Conservation (phyloP, 2,329 filamentous ascomycete genomes). For the Pseudogymnoascus destructans region DNA sequence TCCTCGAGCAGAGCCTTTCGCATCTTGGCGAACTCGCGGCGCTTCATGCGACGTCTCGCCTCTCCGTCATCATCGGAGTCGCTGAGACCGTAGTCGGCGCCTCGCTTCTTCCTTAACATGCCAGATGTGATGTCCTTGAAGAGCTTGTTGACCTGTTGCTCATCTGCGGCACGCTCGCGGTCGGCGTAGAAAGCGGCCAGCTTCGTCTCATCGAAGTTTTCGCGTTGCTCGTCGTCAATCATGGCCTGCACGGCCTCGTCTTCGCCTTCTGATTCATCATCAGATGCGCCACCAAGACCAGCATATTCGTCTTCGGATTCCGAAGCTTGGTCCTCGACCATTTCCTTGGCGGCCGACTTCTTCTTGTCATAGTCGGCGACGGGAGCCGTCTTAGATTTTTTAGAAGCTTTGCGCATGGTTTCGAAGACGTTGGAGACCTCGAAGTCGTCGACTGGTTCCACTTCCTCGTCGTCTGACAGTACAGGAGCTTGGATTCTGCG, state of each 20-base stretch:
- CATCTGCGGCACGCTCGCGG: slow-evolving; percentile 65
- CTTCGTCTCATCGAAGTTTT: slow-evolving; percentile 66
- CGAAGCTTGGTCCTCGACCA: slow-evolving; percentile 87
- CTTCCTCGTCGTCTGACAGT: slow-evolving; percentile 28
- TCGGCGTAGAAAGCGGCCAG: slow-evolving; percentile 70
- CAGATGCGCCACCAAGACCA: slow-evolving; percentile 77
- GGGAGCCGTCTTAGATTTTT: slow-evolving; percentile 36
- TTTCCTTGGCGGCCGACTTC: slow-evolving; percentile 72
- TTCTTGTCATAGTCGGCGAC: slow-evolving; percentile 62
- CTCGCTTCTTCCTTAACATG: slow-evolving; percentile 68
- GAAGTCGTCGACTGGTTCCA: slow-evolving; percentile 26
- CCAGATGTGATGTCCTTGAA: slow-evolving; percentile 89
- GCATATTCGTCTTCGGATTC: slow-evolving; percentile 98
- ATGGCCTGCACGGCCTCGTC: slow-evolving; percentile 59
- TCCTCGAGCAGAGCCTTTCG: slow-evolving; percentile 77
- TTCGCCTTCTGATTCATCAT: slow-evolving; percentile 69
- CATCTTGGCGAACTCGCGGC: slow-evolving; percentile 81
- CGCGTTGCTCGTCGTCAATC: slow-evolving; percentile 72
- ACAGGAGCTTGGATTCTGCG: slow-evolving; percentile 32
- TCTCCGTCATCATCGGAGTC: slow-evolving; percentile 85
- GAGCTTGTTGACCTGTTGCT: slow-evolving; percentile 79
- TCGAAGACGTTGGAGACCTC: slow-evolving; percentile 30
- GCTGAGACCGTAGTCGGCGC: slow-evolving; percentile 69
- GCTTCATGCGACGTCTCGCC: slow-evolving; percentile 64
- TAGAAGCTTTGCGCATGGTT: slow-evolving; percentile 54